Percentiles rank a stretch among this genome's conserved stretches.
phyloP scores from a whole-genome alignment of 257 asterid genomes.

The Rhazya stricta region DNA sequence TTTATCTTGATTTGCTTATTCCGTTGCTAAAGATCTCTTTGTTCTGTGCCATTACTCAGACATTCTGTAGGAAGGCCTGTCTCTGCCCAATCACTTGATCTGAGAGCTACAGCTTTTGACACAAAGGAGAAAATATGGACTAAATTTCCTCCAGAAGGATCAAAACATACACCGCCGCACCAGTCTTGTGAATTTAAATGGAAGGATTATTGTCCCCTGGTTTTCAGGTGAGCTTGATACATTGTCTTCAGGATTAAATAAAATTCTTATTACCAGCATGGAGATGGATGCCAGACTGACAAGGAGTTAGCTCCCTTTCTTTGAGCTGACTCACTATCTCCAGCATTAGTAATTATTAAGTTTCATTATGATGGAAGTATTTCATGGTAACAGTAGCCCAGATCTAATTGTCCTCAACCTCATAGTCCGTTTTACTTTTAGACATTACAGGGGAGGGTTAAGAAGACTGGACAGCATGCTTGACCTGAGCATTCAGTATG shows the following conservation, averaged over 20 bases:
- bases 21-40: conserved; percentile 24
- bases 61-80: conserved; percentile 89
- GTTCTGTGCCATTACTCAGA: conserved; percentile 41
- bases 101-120: conserved; percentile 62
- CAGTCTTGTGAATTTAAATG: conserved; percentile 84
- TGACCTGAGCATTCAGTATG: too few relatives aligned
- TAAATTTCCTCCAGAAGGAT: conserved; percentile 76
- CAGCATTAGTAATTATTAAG: not conserved
- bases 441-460: too few relatives aligned
- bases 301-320: not conserved
- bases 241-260: not conserved
- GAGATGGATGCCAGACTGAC: not conserved
- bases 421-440: too few relatives aligned
- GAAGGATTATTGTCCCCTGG: conserved; percentile 90
- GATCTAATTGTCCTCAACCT: not conserved
- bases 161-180: conserved; percentile 90
- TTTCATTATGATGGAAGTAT: too few relatives aligned
- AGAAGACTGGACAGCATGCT: too few relatives aligned
- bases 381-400: not conserved
- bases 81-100: conserved; percentile 59
- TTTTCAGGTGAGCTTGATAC: conserved; percentile 63
- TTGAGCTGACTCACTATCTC: not conserved
- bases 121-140: conserved; percentile 79
- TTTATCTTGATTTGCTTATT: conserved; percentile 1
- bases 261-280: not conserved